phyloP scores from a whole-genome alignment of 306 rosid genomes.

The Sindora glabra region DNA sequence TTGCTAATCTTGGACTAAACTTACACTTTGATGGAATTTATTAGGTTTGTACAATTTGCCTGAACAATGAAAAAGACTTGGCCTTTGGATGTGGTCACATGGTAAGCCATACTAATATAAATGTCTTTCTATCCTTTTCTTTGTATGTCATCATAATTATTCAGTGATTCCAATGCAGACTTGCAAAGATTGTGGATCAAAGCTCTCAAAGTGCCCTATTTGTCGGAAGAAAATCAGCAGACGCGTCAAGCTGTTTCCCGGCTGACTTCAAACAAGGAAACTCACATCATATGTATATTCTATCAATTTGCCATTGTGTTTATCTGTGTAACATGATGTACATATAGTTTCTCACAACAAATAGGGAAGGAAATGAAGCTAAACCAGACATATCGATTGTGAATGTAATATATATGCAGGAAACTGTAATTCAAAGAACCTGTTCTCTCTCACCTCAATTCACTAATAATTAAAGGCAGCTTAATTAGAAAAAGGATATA shows the following conservation, averaged over 20 bases:
- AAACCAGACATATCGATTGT: no score
- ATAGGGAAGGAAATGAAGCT: no score
- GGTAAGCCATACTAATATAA: conserved; percentile 6
- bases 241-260: conserved; percentile 16
- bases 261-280: neutral
- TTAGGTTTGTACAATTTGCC: conserved; percentile 25
- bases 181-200: conserved; percentile 24
- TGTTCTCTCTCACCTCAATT: no score
- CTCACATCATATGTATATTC: no score
- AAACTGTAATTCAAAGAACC: no score
- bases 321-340: conserved; percentile 13
- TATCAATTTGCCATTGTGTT: no score
- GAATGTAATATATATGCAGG: no score
- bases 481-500: no score
- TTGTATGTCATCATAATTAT: neutral
- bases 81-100: conserved; percentile 37
- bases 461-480: no score
- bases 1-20: neutral
- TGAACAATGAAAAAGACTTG: conserved; percentile 23
- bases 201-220: conserved; percentile 27
- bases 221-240: conserved; percentile 14
- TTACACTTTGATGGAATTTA: neutral
- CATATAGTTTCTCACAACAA: no score
- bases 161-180: conserved; percentile 18
- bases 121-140: neutral